These are phyloP conservation scores for Haematococcus lacustris DNA, from an alignment of 139 green algal genomes.

Conservation along the genomic window DNA sequence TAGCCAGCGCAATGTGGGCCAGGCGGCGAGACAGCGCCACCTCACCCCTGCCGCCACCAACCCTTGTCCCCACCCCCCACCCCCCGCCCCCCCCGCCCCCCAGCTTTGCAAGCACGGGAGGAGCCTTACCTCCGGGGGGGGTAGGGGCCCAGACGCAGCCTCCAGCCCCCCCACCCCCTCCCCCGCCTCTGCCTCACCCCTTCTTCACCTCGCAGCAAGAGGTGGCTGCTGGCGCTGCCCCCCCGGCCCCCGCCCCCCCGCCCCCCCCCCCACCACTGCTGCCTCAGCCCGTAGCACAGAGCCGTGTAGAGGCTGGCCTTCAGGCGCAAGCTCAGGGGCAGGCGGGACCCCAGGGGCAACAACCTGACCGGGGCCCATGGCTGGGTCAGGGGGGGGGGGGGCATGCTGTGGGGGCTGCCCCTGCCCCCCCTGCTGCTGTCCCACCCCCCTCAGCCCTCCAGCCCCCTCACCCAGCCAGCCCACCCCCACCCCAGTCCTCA, in stretches of 20 bases:
- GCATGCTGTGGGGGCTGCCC: too few species aligned
- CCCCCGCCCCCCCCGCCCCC: neutral
- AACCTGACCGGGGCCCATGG: neutral
- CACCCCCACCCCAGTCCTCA: conserved; percentile 12
- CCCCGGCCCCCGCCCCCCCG: too few species aligned
- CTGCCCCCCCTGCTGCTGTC: neutral
- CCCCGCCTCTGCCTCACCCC: neutral
- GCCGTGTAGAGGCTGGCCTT: too few species aligned
- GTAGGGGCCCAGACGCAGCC: neutral
- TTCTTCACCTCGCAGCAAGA: too few species aligned
- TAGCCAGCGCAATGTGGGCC: neutral
- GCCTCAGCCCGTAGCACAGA: neutral
- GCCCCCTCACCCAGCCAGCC: conserved; percentile 4
- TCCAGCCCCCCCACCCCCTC: neutral
- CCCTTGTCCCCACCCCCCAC: neutral
- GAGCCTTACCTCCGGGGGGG: neutral
- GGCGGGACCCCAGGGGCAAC: neutral
- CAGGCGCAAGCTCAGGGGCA: too few species aligned
- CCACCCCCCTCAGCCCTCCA: neutral
- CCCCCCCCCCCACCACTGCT: too few species aligned
- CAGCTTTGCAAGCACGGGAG: neutral
- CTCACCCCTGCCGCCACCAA: neutral
- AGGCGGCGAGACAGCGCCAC: neutral
- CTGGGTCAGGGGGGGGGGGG: neutral
- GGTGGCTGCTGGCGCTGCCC: too few species aligned